Base-by-base conservation (phyloP, 148 eudicot species). In the Rhododendron mucronatum region DNA sequence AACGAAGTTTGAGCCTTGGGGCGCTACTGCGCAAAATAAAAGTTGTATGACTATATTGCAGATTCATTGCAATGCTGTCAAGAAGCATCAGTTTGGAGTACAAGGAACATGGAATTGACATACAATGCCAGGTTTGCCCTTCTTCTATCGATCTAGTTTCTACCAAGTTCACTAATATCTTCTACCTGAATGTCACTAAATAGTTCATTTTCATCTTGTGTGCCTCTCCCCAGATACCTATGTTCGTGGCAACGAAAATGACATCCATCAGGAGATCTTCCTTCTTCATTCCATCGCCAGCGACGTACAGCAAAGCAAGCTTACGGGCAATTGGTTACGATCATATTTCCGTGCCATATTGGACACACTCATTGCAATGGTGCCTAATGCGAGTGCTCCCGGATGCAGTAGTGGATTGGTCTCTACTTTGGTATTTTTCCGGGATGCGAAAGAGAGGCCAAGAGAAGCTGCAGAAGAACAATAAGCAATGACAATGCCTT, bases 161-260 rank as follows among this genome's bases (percentile, higher is more conserved):
- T 13, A 53, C 57, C 57, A 16, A 53, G 57, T 53, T 53, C 57
- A 53, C 57, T 53, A 53, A 15, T 53, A 53, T 13, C 57, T 53
- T 53, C 57, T 53, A 53, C 57, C 45, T 30, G 0, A 20, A 7
- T 6, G n/a, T 61, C 11, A 21, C 67, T 61, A 23, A 61, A 21
- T 21, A 23, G 67, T 61, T 23, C 26, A 21, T 21, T 61, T 61
- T 61, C 10, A 18, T 61, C 67, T 21, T 61, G 26, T 21, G 11
- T 23, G 67, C 67, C 67, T 61, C 67, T 23, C 28, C 75, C 84
- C 93, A 93, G 97, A 90, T 93, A 55, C 97, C 97, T 69, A 78
- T 94, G 26, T 90, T 91, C 18, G 97, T 94, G 82, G 95, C 95
- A 55, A 93, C 97, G 12, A 93, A 93, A 87, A 92, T 94, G 95